phyloP scores from a whole-genome alignment of 768 basidiomycete species.

The Royoungia palumana region DNA sequence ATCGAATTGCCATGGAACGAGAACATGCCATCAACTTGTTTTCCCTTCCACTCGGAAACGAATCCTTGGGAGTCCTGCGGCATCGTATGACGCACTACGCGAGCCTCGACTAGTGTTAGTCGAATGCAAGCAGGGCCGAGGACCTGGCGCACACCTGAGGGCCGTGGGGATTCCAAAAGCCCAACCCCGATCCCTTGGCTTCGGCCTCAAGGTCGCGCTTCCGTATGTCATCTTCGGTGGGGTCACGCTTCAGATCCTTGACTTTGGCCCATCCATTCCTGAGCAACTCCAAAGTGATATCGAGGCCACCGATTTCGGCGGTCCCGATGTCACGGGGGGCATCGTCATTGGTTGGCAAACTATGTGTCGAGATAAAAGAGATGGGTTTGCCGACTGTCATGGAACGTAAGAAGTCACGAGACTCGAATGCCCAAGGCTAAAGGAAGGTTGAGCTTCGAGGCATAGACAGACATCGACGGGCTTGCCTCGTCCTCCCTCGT shows the following conservation, averaged over 20 bases:
- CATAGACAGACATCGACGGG: neutral
- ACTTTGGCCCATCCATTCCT: conserved; percentile 90
- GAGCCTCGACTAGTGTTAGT: conserved; percentile 45
- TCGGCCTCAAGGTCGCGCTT: conserved; percentile 74
- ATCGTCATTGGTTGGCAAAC: conserved; percentile 73
- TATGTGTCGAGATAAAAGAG: conserved; percentile 78
- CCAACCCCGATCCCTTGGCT: conserved; percentile 71
- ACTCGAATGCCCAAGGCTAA: conserved; percentile 88
- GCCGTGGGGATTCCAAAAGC: conserved; percentile 83
- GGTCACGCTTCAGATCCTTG: conserved; percentile 83
- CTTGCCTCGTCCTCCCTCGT: conserved; percentile 85
- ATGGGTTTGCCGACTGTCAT: conserved; percentile 89
- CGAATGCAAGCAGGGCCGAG: neutral
- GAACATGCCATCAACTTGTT: conserved; percentile 72
- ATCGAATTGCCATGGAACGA: neutral
- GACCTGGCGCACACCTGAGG: conserved; percentile 47
- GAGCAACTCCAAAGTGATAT: conserved; percentile 74
- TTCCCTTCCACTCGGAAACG: conserved; percentile 89
- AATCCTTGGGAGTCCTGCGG: conserved; percentile 87
- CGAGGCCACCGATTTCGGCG: conserved; percentile 68
- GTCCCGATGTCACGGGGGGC: conserved; percentile 75
- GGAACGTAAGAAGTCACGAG: conserved; percentile 87
- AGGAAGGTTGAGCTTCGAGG: conserved; percentile 2
- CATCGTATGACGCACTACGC: conserved; percentile 79
- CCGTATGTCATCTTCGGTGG: conserved; percentile 71